These are phyloP conservation scores for Daedaleopsis nitida DNA, from an alignment of 768 basidiomycete genomes.

Conservation along the genomic window DNA sequence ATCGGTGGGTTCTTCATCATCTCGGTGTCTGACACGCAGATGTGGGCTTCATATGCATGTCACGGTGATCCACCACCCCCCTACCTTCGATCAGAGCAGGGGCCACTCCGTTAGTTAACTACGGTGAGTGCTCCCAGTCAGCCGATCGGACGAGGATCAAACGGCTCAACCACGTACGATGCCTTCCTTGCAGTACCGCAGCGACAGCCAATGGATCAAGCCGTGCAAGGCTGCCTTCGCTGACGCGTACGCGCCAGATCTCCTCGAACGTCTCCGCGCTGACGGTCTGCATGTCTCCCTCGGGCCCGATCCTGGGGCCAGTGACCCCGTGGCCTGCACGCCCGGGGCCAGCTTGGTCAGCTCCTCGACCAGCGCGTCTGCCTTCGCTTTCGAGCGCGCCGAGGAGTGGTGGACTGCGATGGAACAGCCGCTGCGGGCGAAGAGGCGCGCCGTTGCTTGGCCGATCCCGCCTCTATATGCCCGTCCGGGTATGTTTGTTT, in stretches of 20 bases:
- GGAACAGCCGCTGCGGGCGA: constrained; percentile 44
- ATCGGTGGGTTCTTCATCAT: constrained; percentile 48
- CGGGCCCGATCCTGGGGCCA: constrained; percentile 42
- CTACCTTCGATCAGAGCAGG: constrained; percentile 52
- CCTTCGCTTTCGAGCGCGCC: constrained; percentile 36
- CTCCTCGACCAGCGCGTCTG: constrained; percentile 41
- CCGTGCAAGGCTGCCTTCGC: constrained; percentile 59
- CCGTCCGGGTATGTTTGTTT: no score
- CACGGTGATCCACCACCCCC: not conserved
- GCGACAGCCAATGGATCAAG: constrained; percentile 55
- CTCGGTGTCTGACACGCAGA: constrained; percentile 37
- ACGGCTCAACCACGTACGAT: constrained; percentile 38
- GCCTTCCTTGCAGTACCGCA: constrained; percentile 50
- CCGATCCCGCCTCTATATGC: constrained; percentile 56
- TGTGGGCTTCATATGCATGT: no score
- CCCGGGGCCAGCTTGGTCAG: constrained; percentile 32
- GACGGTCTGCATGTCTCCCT: constrained; percentile 48
- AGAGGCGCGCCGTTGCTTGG: constrained; percentile 46
- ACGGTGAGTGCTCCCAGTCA: not conserved
- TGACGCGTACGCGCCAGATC: constrained; percentile 54
- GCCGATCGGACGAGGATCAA: not conserved
- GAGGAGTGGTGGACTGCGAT: constrained; percentile 55
- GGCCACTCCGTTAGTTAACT: constrained; percentile 57
- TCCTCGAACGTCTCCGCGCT: constrained; percentile 46
- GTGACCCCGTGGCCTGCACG: constrained; percentile 47